Conservation (phyloP, 1,284 basidiomycete species). For the Leucoagaricus sp. region DNA sequence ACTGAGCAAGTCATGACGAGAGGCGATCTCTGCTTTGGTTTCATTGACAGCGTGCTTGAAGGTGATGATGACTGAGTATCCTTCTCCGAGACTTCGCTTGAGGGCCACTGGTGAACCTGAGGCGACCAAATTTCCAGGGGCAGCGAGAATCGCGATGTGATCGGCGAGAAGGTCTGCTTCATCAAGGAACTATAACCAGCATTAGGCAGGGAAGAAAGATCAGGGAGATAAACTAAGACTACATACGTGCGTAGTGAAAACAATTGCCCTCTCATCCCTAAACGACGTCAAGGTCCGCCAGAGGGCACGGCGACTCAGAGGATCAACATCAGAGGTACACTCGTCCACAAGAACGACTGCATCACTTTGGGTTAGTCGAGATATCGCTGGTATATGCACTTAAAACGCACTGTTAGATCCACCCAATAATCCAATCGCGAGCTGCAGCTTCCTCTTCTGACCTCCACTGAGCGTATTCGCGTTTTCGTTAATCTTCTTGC, state of each 20-base stretch:
- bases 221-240: not conserved
- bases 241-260: constrained; percentile 34
- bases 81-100: constrained; percentile 72
- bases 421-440: constrained; percentile 77
- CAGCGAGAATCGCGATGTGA: constrained; percentile 72
- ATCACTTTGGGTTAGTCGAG: not conserved
- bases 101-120: constrained; percentile 72
- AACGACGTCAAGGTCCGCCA: constrained; percentile 75
- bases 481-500: constrained; percentile 64
- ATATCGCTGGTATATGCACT: constrained; percentile 2
- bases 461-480: constrained; percentile 73
- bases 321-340: constrained; percentile 82
- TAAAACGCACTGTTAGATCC: constrained; percentile 59
- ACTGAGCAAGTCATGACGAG: constrained; percentile 39
- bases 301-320: constrained; percentile 72
- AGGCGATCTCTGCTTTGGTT: constrained; percentile 1
- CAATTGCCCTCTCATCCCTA: constrained; percentile 53
- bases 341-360: constrained; percentile 75
- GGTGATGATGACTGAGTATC: constrained; percentile 63
- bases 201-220: constrained; percentile 12
- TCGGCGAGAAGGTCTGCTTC: constrained; percentile 82
- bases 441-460: constrained; percentile 80
- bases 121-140: constrained; percentile 75
- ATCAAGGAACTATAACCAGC: constrained; percentile 59
- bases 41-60: constrained; percentile 34